These are phyloP conservation scores for Phyllosticta citrichinensis DNA, from an alignment of 2,329 filamentous ascomycete genomes.

Conservation along the genomic window DNA sequence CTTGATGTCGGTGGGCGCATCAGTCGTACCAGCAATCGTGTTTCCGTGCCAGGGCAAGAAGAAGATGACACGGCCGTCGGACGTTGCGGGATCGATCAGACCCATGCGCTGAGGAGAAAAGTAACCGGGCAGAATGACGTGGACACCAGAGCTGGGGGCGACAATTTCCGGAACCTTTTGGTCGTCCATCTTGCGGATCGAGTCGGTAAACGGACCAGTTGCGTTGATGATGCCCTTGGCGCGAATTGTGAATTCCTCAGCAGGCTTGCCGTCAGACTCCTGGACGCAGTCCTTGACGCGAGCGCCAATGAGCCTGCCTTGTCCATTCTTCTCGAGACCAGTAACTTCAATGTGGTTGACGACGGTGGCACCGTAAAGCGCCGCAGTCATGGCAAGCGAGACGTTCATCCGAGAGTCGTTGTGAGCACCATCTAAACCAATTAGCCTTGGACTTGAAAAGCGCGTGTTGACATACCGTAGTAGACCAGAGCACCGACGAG, in stretches of 20 bases:
- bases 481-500: constrained; percentile 77
- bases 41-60: constrained; percentile 91
- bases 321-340: constrained; percentile 60
- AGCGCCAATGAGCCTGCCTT: constrained; percentile 65
- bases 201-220: constrained; percentile 79
- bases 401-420: constrained; percentile 93
- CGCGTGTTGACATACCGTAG: constrained; percentile 47
- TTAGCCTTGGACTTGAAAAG: constrained; percentile 17
- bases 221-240: constrained; percentile 81
- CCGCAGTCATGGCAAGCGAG: constrained; percentile 76
- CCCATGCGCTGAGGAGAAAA: constrained; percentile 81
- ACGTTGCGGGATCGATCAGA: constrained; percentile 75
- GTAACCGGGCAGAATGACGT: constrained; percentile 79
- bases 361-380: constrained; percentile 74
- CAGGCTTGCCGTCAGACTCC: constrained; percentile 52
- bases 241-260: constrained; percentile 58
- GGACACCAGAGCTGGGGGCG: constrained; percentile 74
- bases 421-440: constrained; percentile 61
- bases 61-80: constrained; percentile 83
- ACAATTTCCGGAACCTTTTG: constrained; percentile 64
- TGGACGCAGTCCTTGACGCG: constrained; percentile 60
- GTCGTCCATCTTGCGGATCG: constrained; percentile 78
- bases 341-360: constrained; percentile 79
- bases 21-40: constrained; percentile 82
- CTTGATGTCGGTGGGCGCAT: constrained; percentile 63